Evolutionary conservation across 164 flowering plant genomes (phyloP).

Genomic region (Sextonia rubra): DNA sequence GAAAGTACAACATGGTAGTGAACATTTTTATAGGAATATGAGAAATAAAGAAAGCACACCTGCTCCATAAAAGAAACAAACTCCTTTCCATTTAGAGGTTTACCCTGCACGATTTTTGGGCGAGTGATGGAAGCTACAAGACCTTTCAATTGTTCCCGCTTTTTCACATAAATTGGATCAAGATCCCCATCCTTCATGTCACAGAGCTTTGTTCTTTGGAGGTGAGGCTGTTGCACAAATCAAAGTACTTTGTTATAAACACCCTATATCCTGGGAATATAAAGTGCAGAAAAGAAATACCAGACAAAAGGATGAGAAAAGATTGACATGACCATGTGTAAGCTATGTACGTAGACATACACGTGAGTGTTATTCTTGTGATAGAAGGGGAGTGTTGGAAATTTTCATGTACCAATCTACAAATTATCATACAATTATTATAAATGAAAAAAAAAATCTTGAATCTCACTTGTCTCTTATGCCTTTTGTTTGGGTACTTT

Average conservation of each 20-base stretch:
- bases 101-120: conserved; percentile 97
- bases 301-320: not conserved
- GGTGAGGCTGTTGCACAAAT: conserved; percentile 77
- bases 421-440: not conserved
- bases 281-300: not conserved
- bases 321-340: not conserved
- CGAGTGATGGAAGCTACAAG: conserved; percentile 68
- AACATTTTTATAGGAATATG: not conserved
- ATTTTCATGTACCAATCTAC: not conserved
- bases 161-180: conserved; percentile 72
- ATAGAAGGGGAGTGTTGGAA: not conserved
- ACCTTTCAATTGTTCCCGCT: conserved; percentile 72
- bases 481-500: not conserved
- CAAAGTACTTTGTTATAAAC: conserved; percentile 8
- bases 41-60: conserved; percentile 36
- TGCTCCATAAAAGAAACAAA: conserved; percentile 86
- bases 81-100: conserved; percentile 80
- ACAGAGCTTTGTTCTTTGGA: conserved; percentile 95
- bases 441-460: too few species aligned
- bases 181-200: conserved; percentile 92
- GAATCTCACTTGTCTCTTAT: not conserved
- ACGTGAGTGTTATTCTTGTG: not conserved
- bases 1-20: not conserved
- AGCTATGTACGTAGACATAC: not conserved
- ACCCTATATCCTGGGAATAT: not conserved